Conservation (phyloP, 257 asterid species). For the Scutellaria baicalensis region DNA sequence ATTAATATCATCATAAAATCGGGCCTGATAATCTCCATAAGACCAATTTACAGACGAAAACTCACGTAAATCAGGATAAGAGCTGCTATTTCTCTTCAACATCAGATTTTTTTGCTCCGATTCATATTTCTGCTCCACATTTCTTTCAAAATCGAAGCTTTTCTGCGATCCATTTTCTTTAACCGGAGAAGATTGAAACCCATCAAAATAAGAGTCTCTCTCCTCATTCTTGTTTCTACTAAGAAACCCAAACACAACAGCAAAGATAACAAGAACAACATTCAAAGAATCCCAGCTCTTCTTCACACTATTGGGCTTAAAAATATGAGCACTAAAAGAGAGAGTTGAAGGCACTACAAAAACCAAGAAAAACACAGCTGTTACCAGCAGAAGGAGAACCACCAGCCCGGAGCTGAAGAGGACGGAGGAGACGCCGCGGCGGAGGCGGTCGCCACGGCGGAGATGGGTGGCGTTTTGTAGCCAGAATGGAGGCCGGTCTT, state of each 20-base stretch:
- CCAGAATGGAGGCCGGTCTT: slow-evolving; percentile 71
- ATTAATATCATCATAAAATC: slow-evolving; percentile 49
- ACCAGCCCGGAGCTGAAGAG: slow-evolving; percentile 67
- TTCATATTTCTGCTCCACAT: slow-evolving; percentile 10
- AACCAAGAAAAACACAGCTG: slow-evolving; percentile 47
- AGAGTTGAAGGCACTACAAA: slow-evolving; percentile 52
- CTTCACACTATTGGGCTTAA: slow-evolving; percentile 64
- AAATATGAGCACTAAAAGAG: slow-evolving; percentile 41
- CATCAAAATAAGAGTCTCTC: slow-evolving; percentile 24
- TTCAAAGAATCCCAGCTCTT: slow-evolving; percentile 90
- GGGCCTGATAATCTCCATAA: slow-evolving; percentile 32
- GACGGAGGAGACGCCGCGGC: slow-evolving; percentile 37
- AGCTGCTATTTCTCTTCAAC: slow-evolving; percentile 54
- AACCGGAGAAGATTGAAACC: slow-evolving; percentile 26
- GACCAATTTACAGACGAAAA: slow-evolving; percentile 32
- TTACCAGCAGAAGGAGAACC: slow-evolving; percentile 43
- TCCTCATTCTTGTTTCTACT: slow-evolving; percentile 60
- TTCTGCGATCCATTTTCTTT: slow-evolving; percentile 23
- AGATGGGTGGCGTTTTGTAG: slow-evolving; percentile 39
- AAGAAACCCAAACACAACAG: slow-evolving; percentile 70
- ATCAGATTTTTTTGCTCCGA: slow-evolving; percentile 20
- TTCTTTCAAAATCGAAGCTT: not conserved
- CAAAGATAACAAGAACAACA: slow-evolving; percentile 56
- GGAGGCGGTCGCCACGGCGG: slow-evolving; percentile 54
- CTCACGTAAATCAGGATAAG: slow-evolving; percentile 79